These are phyloP conservation scores for Pistacia vera DNA, from an alignment of 345 rosid species.

Conservation along the genomic window DNA sequence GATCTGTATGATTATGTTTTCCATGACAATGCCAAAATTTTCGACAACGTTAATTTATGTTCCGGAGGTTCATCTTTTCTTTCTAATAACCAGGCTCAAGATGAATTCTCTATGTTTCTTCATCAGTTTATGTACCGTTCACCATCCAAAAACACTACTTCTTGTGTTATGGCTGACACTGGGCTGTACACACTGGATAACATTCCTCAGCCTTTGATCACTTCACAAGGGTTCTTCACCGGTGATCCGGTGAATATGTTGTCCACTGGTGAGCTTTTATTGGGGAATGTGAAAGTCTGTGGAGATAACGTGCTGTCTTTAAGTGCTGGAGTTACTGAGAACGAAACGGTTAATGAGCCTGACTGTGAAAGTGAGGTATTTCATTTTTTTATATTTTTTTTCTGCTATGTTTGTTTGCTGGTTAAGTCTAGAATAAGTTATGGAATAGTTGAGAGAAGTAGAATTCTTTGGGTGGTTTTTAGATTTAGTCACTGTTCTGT, in stretches of 20 bases:
- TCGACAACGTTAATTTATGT: constrained; percentile 24
- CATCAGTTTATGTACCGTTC: constrained; percentile 65
- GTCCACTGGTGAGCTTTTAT: constrained; percentile 19
- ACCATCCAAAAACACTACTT: constrained; percentile 35
- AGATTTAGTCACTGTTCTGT: neutral
- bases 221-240: constrained; percentile 22
- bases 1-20: neutral
- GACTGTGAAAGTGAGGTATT: constrained; percentile 88
- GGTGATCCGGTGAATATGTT: constrained; percentile 17
- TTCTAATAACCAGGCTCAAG: constrained; percentile 22
- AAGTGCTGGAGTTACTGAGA: constrained; percentile 56
- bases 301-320: constrained; percentile 45
- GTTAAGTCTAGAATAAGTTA: constrained; percentile 7
- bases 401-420: constrained; percentile 15
- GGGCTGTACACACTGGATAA: neutral
- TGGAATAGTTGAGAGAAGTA: neutral
- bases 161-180: constrained; percentile 10
- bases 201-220: neutral
- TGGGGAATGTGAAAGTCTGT: constrained; percentile 32
- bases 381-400: neutral
- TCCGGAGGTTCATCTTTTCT: constrained; percentile 30
- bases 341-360: constrained; percentile 64
- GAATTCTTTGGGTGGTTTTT: neutral
- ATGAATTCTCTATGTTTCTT: constrained; percentile 67
- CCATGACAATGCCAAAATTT: neutral